Evolutionary conservation across 2,329 filamentous ascomycete genomes (phyloP), one percentile per base, ranked within the genome.

Genomic region (Xylariaceae sp.): DNA sequence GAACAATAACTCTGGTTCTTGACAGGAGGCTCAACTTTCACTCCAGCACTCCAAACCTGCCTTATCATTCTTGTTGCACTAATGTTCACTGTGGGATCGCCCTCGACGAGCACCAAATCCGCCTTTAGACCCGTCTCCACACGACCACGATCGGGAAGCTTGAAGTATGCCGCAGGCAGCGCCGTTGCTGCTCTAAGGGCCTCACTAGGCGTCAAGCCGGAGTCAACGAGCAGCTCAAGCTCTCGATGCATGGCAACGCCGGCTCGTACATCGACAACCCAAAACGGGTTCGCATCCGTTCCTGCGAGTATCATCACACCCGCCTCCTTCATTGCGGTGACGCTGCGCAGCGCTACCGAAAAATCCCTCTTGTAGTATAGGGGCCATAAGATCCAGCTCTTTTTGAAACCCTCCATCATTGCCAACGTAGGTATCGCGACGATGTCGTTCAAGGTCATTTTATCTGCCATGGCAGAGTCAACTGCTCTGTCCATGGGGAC

Each of bases 231-330:
- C 12, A 63, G 49, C 31, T 63, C 54, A 13, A 68, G 55, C 51
- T 69, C 65, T 39, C 55, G 49, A 50, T 67, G 66, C 39, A 68
- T 44, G 18, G 59, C 49, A 11, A 28, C 48, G 13, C 59, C 60
- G 12, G 45, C 44, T 19, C 42, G 34, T 5, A 14, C 16, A 9
- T 13, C 13, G 34, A 38, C 34, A 16, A 38, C 36, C 2, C 49
- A 51, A 16, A 47, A 53, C 45, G 59, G 39, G 34, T 57, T 51
- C 31, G 65, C 58, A 14, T 65, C 65, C 16, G 66, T 67, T 9
- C 67, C 67, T 2, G 62, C 63, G 40, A 64, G 58, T 19, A 70
- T 63, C n/a, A 55, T 56, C 14, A 69, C 63, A 11, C 65, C 66
- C 4, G 66, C 64, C 3, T 56, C 41, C 45, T 60, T 55, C 53